Percentiles rank a stretch among this genome's conserved stretches.
phyloP scores from a whole-genome alignment of 2,329 filamentous ascomycete genomes.

The Cryoendolithus antarcticus region DNA sequence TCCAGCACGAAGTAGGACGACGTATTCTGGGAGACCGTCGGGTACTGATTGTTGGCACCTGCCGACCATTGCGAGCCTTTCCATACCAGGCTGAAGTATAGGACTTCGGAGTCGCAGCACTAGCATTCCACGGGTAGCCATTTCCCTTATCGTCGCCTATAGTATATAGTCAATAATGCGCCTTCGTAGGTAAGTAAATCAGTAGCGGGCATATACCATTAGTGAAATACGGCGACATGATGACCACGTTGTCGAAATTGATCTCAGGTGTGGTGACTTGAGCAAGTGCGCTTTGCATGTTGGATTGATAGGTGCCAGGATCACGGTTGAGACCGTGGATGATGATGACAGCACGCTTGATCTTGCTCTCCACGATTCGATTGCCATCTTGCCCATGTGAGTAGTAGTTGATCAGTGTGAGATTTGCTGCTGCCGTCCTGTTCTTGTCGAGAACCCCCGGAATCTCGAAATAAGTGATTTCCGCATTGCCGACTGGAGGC shows the following conservation, averaged over 20 bases:
- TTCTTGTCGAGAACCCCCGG: constrained; percentile 14
- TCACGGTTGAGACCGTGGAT: constrained; percentile 20
- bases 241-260: constrained; percentile 18
- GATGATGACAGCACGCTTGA: constrained; percentile 19
- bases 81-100: constrained; percentile 23
- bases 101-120: constrained; percentile 15
- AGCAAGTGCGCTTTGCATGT: constrained; percentile 14
- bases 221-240: constrained; percentile 23
- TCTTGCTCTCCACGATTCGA: constrained; percentile 13
- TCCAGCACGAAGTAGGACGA: constrained; percentile 22
- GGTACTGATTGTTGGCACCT: constrained; percentile 24
- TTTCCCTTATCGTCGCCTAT: constrained; percentile 17
- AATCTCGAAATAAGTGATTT: constrained; percentile 23
- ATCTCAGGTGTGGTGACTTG: constrained; percentile 6
- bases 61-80: constrained; percentile 21
- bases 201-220: constrained; percentile 11
- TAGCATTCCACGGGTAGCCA: constrained; percentile 22
- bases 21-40: constrained; percentile 10
- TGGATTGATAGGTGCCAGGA: constrained; percentile 15
- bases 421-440: constrained; percentile 9
- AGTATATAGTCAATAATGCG: too few species aligned
- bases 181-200: too few species aligned
- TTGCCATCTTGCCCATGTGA: constrained; percentile 12
- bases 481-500: constrained; percentile 10
- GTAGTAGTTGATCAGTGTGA: constrained; percentile 23